A percentile compares a stretch with the other conserved stretches of the same genome.
Evolutionary conservation across 1,284 basidiomycete genomes (phyloP).

Genomic region (Cutaneotrichosporon sp.): DNA sequence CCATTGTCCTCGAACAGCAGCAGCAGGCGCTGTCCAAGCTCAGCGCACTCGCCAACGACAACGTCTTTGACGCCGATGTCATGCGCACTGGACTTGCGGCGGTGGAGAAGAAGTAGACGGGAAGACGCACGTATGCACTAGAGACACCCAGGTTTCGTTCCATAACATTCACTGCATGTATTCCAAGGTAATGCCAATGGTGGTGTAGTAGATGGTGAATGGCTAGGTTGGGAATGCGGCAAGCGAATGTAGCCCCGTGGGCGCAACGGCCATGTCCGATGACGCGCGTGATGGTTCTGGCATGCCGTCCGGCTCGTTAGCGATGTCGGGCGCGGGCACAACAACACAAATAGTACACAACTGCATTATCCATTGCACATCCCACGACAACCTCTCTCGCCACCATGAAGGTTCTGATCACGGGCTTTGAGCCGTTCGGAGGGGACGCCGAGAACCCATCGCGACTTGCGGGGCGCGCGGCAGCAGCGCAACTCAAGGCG

Average conservation of each 20-base stretch:
- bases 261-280: too few relatives aligned
- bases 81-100: conserved; percentile 48
- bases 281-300: too few relatives aligned
- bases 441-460: conserved; percentile 15
- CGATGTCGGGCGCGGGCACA: too few relatives aligned
- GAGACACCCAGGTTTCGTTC: too few relatives aligned
- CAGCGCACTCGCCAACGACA: conserved; percentile 64
- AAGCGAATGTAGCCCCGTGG: too few relatives aligned
- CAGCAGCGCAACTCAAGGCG: conserved; percentile 4
- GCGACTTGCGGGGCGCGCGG: conserved; percentile 1
- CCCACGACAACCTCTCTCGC: not conserved
- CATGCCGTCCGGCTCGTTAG: not conserved
- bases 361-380: not conserved
- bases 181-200: not conserved
- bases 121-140: not conserved
- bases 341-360: not conserved
- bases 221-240: not conserved
- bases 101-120: conserved; percentile 14
- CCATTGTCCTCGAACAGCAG: conserved; percentile 70
- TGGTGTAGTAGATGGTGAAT: not conserved
- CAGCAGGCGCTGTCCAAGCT: conserved; percentile 74
- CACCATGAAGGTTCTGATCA: conserved; percentile 11
- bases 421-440: conserved; percentile 19
- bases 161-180: conserved; percentile 3
- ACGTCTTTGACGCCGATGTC: conserved; percentile 64